Percentiles rank a stretch among this genome's conserved stretches.
Evolutionary conservation across 306 rosid species (phyloP).

Genomic region (Ammopiptanthus mongolicus): DNA sequence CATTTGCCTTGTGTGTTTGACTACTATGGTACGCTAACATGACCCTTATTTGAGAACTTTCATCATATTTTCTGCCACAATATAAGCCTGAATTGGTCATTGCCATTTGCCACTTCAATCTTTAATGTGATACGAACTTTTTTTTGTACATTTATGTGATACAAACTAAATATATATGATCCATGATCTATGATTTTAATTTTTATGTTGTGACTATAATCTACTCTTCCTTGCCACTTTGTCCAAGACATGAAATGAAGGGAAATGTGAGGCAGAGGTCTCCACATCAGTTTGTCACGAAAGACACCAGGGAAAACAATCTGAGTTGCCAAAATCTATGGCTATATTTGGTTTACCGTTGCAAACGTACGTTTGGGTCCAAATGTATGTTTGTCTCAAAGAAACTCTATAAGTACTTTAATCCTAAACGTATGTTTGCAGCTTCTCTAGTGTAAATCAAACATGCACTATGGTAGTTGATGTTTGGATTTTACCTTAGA

Average conservation of each 20-base stretch:
- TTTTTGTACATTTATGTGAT: neutral
- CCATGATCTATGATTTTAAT: neutral
- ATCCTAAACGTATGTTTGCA: too few relatives aligned
- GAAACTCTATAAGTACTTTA: too few relatives aligned
- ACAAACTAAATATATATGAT: neutral
- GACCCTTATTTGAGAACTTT: neutral
- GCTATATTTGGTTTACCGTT: too few relatives aligned
- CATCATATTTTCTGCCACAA: neutral
- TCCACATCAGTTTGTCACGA: neutral
- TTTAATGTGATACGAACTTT: neutral
- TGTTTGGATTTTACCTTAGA: slow-evolving; percentile 24
- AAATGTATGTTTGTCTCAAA: too few relatives aligned
- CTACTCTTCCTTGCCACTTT: slow-evolving; percentile 8
- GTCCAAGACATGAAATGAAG: slow-evolving; percentile 12
- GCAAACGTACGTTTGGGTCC: too few relatives aligned
- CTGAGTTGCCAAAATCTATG: slow-evolving; percentile 25
- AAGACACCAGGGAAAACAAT: slow-evolving; percentile 21
- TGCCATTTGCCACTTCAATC: neutral
- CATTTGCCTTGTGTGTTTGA: neutral
- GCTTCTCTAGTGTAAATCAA: too few relatives aligned
- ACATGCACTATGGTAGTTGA: neutral
- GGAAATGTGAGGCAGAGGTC: neutral
- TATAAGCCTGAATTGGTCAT: slow-evolving; percentile 27
- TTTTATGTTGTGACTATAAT: neutral
- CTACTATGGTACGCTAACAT: too few relatives aligned